Evolutionary conservation across 2,329 filamentous ascomycete species (phyloP).

Genomic region (Pseudopithomyces chartarum): DNA sequence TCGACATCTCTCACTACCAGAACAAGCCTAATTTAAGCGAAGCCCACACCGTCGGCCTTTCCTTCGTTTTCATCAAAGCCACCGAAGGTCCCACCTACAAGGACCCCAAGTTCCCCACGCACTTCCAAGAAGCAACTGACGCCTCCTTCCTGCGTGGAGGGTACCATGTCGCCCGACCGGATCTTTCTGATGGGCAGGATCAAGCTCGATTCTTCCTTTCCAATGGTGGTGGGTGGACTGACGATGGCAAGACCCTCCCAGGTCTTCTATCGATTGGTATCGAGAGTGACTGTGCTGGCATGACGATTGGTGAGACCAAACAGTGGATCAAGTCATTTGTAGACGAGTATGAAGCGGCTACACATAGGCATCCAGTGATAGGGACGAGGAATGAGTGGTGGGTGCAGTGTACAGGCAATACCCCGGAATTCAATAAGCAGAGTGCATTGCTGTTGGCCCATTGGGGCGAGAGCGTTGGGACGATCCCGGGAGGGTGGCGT

Average conservation of each 20-base stretch:
- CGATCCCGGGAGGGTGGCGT: constrained; percentile 58
- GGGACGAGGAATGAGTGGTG: constrained; percentile 62
- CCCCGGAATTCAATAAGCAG: constrained; percentile 50
- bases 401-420: constrained; percentile 58
- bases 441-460: constrained; percentile 57
- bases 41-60: constrained; percentile 37
- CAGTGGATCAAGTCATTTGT: constrained; percentile 61
- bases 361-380: constrained; percentile 57
- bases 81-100: constrained; percentile 59
- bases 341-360: constrained; percentile 54
- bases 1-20: constrained; percentile 44
- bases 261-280: constrained; percentile 58
- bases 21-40: constrained; percentile 33
- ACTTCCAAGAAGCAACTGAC: constrained; percentile 57
- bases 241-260: constrained; percentile 60
- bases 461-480: constrained; percentile 50
- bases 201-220: constrained; percentile 60
- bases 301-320: constrained; percentile 47
- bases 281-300: constrained; percentile 20
- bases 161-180: constrained; percentile 62
- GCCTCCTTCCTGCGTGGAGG: constrained; percentile 60
- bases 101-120: constrained; percentile 49
- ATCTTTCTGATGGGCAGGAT: constrained; percentile 48
- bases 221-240: constrained; percentile 60
- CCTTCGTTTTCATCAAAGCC: constrained; percentile 49